These are phyloP conservation scores for Apocynum venetum DNA, from an alignment of 257 asterid genomes.

Conservation along the genomic window DNA sequence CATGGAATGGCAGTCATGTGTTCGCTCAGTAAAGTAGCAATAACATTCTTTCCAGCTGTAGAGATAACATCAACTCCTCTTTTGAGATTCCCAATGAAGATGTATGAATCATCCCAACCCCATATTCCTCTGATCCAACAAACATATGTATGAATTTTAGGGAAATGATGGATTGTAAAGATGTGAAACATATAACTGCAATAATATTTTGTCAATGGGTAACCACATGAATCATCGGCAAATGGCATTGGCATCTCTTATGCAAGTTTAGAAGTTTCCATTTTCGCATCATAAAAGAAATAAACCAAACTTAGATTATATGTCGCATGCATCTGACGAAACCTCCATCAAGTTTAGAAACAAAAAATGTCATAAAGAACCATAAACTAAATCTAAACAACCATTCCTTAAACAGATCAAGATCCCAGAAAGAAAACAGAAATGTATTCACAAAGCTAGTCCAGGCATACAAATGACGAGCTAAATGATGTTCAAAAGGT, in stretches of 20 bases:
- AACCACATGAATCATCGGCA: neutral
- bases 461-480: neutral
- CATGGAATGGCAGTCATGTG: constrained; percentile 62
- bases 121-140: constrained; percentile 62
- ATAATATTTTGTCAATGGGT: neutral
- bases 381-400: neutral
- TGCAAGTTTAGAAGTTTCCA: neutral
- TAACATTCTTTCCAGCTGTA: constrained; percentile 27
- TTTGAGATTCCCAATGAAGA: constrained; percentile 72
- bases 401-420: neutral
- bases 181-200: neutral
- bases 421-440: too few relatives aligned
- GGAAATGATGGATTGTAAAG: neutral
- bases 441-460: neutral
- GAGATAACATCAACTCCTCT: constrained; percentile 72
- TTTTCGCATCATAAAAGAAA: neutral
- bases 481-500: neutral
- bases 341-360: neutral
- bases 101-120: constrained; percentile 96
- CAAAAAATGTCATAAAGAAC: neutral
- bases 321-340: neutral
- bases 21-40: constrained; percentile 59
- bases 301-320: neutral
- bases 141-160: neutral
- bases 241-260: neutral